Evolutionary conservation across 2,329 filamentous ascomycete genomes (phyloP), one percentile per base, ranked within the genome.

Genomic region (Microdochium nivale): DNA sequence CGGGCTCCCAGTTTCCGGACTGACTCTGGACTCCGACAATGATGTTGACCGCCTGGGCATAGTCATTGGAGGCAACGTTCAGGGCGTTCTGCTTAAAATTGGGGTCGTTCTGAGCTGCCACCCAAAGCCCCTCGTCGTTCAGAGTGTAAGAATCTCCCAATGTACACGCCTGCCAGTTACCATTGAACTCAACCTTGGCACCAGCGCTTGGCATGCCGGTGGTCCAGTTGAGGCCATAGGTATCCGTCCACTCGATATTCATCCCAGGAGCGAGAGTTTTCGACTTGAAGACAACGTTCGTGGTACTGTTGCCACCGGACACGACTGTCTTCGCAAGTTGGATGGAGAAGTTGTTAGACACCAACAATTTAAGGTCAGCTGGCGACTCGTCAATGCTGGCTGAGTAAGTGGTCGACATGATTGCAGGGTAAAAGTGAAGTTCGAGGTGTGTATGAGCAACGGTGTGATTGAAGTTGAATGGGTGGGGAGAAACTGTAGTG

Each of bases 371-470:
- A 14, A 8, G 30, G 14, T 33, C 30, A 14, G 8, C 30, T 8
- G 8, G 8, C 8, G 8, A 9, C 30, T 33, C 30, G 14, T 33
- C 30, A 14, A 33, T 33, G 8, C 14, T 8, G 30, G 30, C 30
- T 8, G 30, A 9, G 30, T 33, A 33, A 8, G 14, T 33, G 30
- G 30, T 33, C 30, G 30, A 33, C 30, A 33, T 33, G 30, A 14
- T 33, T 8, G 30, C 30, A 33, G 14, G 30, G 30, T 8, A 14
- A 14, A 21, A 47, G 16, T 24, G 51, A 32, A 52, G n/a, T n/a
- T 33, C 11, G 47, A 49, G 23, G 49, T 52, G 21, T 52, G 49
- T 25, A 48, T 25, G 23, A 43, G 24, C n/a, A 43, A 47, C 30
- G 25, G 9, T 24, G 40, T 24, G 30, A 33, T 21, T 7, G 19